phyloP scores from a whole-genome alignment of 495 filamentous ascomycete genomes.

The Staphylotrichum longicolle region DNA sequence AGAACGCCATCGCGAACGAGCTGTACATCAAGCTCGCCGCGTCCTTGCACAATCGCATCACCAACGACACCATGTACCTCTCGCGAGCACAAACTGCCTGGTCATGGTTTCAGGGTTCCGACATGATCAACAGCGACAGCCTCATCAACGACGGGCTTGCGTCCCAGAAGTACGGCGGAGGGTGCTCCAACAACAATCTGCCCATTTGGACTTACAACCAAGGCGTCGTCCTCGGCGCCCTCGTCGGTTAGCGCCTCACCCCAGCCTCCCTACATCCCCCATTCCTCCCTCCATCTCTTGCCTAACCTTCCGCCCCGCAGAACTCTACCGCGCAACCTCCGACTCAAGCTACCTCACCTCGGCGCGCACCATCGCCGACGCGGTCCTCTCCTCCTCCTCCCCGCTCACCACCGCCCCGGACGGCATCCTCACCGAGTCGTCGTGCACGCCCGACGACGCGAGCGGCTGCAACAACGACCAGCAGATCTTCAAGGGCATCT shows the following conservation, averaged over 20 bases:
- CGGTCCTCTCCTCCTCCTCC: conserved; percentile 33
- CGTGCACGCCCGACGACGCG: conserved; percentile 40
- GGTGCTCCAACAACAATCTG: conserved; percentile 60
- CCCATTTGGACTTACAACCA: conserved; percentile 73
- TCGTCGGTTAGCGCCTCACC: conserved; percentile 52
- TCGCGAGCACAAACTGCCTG: conserved; percentile 55
- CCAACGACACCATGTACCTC: conserved; percentile 50
- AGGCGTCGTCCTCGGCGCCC: conserved; percentile 66
- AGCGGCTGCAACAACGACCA: conserved; percentile 53
- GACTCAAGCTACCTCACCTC: conserved; percentile 45
- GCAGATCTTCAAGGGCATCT: conserved; percentile 72
- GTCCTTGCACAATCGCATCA: conserved; percentile 61
- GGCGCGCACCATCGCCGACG: conserved; percentile 57
- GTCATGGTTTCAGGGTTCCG: conserved; percentile 62
- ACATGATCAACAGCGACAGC: conserved; percentile 59
- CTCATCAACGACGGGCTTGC: conserved; percentile 68
- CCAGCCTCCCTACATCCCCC: neutral
- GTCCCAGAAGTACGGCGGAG: conserved; percentile 22
- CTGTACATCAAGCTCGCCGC: conserved; percentile 65
- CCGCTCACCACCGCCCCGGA: conserved; percentile 31
- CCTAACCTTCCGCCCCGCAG: conserved; percentile 27
- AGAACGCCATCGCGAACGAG: conserved; percentile 70
- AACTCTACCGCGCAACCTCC: conserved; percentile 27
- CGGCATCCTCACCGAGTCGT: conserved; percentile 60
- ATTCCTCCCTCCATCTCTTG: conserved; percentile 7